Conservation (phyloP, 2,329 filamentous ascomycete genomes). For the Aphanoascus verrucosus region DNA sequence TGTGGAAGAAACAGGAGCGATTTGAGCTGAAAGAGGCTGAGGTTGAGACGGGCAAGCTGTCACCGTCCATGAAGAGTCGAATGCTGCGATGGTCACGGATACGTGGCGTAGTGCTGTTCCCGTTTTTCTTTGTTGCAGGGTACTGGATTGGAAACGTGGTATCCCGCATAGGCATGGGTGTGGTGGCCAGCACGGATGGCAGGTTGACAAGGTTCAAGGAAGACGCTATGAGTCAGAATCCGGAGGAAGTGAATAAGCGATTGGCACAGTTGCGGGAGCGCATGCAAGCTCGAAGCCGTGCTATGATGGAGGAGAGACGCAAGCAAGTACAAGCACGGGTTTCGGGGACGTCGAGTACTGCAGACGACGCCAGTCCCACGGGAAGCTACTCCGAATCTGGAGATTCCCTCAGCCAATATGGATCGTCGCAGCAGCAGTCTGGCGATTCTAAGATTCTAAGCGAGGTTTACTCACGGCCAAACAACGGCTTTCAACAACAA, state of each 20-base stretch:
- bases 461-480: conserved; percentile 10
- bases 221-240: neutral
- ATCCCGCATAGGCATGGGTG: neutral
- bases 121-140: neutral
- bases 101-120: neutral
- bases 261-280: neutral
- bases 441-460: conserved; percentile 10
- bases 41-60: neutral
- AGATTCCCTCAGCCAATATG: neutral
- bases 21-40: neutral
- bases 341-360: neutral
- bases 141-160: neutral
- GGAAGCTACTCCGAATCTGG: neutral
- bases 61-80: neutral
- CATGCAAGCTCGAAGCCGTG: neutral
- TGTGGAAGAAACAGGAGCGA: neutral
- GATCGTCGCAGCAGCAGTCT: neutral
- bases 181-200: neutral
- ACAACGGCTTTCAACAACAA: neutral
- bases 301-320: neutral
- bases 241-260: conserved; percentile 3
- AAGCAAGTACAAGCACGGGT: neutral
- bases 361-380: conserved; percentile 12
- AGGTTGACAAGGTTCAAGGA: conserved; percentile 1
- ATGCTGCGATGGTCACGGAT: neutral